Evolutionary conservation across 2,329 filamentous ascomycete genomes (phyloP).

Genomic region (Xylaria sp.): DNA sequence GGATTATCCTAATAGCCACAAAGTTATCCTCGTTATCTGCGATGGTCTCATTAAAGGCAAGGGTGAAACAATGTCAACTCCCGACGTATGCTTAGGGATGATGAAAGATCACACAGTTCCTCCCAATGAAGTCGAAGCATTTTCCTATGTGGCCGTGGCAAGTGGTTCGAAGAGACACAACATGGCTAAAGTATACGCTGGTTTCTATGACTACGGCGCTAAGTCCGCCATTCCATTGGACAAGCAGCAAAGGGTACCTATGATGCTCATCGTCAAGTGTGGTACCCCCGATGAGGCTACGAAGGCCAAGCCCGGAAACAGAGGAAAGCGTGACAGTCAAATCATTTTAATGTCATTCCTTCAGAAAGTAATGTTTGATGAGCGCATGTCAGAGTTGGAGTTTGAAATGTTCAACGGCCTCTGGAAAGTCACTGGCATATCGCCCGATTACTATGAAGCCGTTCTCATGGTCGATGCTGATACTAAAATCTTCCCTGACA

Average conservation of each 20-base stretch:
- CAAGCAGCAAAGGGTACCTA: slow-evolving; percentile 95
- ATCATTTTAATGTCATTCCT: slow-evolving; percentile 99
- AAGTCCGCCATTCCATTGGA: slow-evolving; percentile 82
- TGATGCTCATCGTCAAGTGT: slow-evolving; percentile 97
- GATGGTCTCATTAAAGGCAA: slow-evolving; percentile 98
- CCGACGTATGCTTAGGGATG: slow-evolving; percentile 91
- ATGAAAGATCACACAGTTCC: slow-evolving; percentile 89
- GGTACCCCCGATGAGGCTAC: slow-evolving; percentile 88
- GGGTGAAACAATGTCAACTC: slow-evolving; percentile 86
- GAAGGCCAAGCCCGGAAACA: slow-evolving; percentile 91
- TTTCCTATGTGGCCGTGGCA: slow-evolving; percentile 96
- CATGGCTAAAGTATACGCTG: slow-evolving; percentile 98
- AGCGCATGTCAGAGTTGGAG: slow-evolving; percentile 99
- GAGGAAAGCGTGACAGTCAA: slow-evolving; percentile 98
- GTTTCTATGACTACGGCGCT: slow-evolving; percentile 96
- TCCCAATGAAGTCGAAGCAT: slow-evolving; percentile 85
- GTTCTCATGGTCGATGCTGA: slow-evolving; percentile 99
- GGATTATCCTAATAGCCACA: slow-evolving; percentile 99
- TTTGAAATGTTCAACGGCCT: slow-evolving; percentile 99
- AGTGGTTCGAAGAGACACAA: slow-evolving; percentile 98
- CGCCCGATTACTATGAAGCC: slow-evolving; percentile 96
- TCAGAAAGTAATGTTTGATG: slow-evolving; percentile 99
- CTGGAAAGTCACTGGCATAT: slow-evolving; percentile 98
- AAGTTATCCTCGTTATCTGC: slow-evolving; percentile 94
- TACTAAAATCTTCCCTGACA: slow-evolving; percentile 99